Evolutionary conservation across 2,329 filamentous ascomycete genomes (phyloP).

Genomic region (Clathrospora elynae): DNA sequence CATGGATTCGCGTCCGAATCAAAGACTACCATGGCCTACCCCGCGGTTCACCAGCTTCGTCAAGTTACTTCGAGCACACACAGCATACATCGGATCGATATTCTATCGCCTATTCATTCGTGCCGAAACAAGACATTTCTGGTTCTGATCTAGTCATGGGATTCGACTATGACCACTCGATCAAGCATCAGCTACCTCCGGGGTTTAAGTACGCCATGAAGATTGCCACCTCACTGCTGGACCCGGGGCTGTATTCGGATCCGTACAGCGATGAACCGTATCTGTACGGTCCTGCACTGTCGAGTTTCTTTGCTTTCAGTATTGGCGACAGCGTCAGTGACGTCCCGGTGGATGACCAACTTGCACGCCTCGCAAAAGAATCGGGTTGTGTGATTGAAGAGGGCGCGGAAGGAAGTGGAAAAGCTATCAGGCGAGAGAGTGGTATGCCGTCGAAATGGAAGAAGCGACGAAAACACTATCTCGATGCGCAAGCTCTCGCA

Average conservation of each 20-base stretch:
- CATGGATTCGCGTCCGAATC: conserved; percentile 43
- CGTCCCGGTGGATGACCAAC: conserved; percentile 28
- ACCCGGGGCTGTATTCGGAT: conserved; percentile 46
- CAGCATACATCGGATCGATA: conserved; percentile 44
- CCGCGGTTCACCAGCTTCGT: conserved; percentile 31
- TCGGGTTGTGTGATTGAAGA: conserved; percentile 48
- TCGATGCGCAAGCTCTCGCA: conserved; percentile 43
- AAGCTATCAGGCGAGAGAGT: conserved; percentile 32
- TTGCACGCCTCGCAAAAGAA: conserved; percentile 27
- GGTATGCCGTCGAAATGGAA: conserved; percentile 48
- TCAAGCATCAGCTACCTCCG: conserved; percentile 46
- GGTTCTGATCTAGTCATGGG: conserved; percentile 43
- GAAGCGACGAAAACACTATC: conserved; percentile 54
- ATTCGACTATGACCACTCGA: conserved; percentile 46
- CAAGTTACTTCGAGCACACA: conserved; percentile 41
- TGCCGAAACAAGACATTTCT: conserved; percentile 40
- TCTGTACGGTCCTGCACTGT: conserved; percentile 45
- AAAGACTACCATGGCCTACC: conserved; percentile 47
- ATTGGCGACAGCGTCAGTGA: conserved; percentile 36
- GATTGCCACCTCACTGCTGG: conserved; percentile 45
- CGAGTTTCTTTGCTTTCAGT: conserved; percentile 41
- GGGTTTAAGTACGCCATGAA: conserved; percentile 46
- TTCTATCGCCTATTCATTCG: conserved; percentile 46
- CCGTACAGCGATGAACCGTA: conserved; percentile 47
- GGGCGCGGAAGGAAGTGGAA: conserved; percentile 47